Conservation (phyloP, 2,329 filamentous ascomycete species). For the Pseudogymnoascus sp. region DNA sequence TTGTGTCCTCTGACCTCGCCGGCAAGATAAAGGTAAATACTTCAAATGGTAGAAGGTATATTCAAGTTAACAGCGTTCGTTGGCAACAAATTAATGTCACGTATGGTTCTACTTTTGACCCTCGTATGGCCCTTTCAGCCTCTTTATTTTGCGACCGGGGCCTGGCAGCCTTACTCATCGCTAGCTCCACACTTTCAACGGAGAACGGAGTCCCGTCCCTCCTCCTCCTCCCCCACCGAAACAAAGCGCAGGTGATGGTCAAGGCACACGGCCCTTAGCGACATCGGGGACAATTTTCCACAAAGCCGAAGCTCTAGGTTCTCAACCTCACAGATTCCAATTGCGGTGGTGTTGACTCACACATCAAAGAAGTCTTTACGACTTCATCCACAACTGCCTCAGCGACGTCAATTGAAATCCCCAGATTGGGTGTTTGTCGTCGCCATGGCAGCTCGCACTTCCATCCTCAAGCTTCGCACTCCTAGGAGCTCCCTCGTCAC, state of each 20-base stretch:
- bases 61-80: background rate
- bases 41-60: background rate
- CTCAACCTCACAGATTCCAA: slow-evolving; percentile 4
- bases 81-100: slow-evolving; percentile 1
- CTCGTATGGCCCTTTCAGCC: background rate
- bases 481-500: slow-evolving; percentile 18
- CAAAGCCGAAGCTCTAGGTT: slow-evolving; percentile 2
- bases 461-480: slow-evolving; percentile 22
- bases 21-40: background rate
- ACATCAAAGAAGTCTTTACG: slow-evolving; percentile 3
- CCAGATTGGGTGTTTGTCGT: background rate
- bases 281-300: slow-evolving; percentile 5
- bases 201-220: background rate
- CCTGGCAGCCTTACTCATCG: slow-evolving; percentile 5
- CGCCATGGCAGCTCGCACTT: slow-evolving; percentile 26
- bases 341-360: slow-evolving; percentile 6
- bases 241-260: background rate
- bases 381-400: background rate
- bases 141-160: slow-evolving; percentile 6
- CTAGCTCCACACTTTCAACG: background rate
- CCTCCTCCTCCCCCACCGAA: slow-evolving; percentile 2
- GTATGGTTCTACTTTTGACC: background rate
- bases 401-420: slow-evolving; percentile 9
- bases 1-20: background rate
- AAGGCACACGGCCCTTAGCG: slow-evolving; percentile 7